phyloP scores from a whole-genome alignment of 1,284 basidiomycete species.

The Pseudozyma pruni region DNA sequence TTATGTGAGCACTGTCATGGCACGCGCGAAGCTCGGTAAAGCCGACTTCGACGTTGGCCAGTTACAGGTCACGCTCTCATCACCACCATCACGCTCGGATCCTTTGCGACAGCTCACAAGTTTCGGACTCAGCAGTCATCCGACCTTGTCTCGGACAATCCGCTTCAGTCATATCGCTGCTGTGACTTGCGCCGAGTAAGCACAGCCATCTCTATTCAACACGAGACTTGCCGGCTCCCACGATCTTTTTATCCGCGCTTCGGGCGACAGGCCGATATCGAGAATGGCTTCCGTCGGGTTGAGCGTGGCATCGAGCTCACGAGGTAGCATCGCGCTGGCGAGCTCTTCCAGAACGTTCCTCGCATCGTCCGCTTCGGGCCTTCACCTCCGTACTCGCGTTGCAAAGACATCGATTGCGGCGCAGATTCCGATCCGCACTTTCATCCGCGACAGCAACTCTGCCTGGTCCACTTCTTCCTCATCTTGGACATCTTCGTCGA shows the following conservation, averaged over 20 bases:
- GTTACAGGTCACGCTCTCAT: not conserved
- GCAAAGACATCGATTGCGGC: not conserved
- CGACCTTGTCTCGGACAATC: not conserved
- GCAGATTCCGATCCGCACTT: slow-evolving; percentile 10
- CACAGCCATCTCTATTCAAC: too few species aligned
- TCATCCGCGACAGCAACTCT: slow-evolving; percentile 30
- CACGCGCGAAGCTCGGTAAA: not conserved
- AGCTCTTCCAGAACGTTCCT: slow-evolving; percentile 6
- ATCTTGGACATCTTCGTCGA: slow-evolving; percentile 21
- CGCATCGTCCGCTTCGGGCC: slow-evolving; percentile 3
- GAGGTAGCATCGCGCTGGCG: slow-evolving; percentile 5
- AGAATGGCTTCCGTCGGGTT: slow-evolving; percentile 28
- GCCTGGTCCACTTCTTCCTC: slow-evolving; percentile 26
- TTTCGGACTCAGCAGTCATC: not conserved
- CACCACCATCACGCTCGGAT: not conserved
- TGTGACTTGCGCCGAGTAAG: not conserved
- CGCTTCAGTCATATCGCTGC: not conserved
- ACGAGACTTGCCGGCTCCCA: too few species aligned
- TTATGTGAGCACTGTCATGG: not conserved
- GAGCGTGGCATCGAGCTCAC: slow-evolving; percentile 25
- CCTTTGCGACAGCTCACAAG: slow-evolving; percentile 1
- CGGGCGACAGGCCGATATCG: not conserved
- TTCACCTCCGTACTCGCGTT: slow-evolving; percentile 13
- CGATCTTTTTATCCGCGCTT: too few species aligned
- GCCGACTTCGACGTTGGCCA: not conserved